These are phyloP conservation scores for Tolypocladium sp. DNA, from an alignment of 2,329 filamentous ascomycete species.

Conservation along the genomic window DNA sequence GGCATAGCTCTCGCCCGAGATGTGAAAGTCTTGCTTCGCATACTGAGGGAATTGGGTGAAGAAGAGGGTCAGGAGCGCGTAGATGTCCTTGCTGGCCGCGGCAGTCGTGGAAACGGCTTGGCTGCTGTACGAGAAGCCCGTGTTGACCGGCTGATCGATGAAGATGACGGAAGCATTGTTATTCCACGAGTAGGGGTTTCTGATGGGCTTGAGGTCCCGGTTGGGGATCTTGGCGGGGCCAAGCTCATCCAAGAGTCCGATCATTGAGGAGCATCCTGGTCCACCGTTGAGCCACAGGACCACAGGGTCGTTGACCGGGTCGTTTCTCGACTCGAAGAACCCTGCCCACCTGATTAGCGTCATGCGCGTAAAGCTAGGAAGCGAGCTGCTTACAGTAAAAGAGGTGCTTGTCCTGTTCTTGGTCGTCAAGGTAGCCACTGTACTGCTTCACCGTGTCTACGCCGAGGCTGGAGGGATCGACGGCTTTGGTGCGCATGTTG, in stretches of 20 bases:
- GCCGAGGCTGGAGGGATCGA: constrained; percentile 74
- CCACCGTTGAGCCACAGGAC: constrained; percentile 45
- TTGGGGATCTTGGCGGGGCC: constrained; percentile 65
- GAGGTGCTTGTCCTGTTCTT: constrained; percentile 91
- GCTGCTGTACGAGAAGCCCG: constrained; percentile 41
- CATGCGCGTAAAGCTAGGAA: constrained; percentile 5
- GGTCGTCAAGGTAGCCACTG: constrained; percentile 93
- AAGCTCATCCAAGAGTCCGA: constrained; percentile 53
- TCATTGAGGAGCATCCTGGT: constrained; percentile 22
- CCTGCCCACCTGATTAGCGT: constrained; percentile 32
- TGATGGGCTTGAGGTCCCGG: constrained; percentile 18
- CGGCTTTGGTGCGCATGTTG: constrained; percentile 80
- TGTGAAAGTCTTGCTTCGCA: constrained; percentile 89
- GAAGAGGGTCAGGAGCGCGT: constrained; percentile 91
- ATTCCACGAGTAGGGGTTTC: constrained; percentile 55
- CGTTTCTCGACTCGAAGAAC: constrained; percentile 36
- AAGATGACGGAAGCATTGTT: constrained; percentile 59
- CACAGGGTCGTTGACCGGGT: constrained; percentile 28
- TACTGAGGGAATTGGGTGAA: constrained; percentile 98
- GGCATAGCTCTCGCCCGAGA: constrained; percentile 89
- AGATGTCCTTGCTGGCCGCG: constrained; percentile 93
- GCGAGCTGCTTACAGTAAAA: constrained; percentile 72
- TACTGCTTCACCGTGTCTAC: constrained; percentile 95
- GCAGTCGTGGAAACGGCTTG: constrained; percentile 82
- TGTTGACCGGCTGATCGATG: constrained; percentile 50